Conservation (phyloP, 805 yeast genomes). For the Candida morakotiae region DNA sequence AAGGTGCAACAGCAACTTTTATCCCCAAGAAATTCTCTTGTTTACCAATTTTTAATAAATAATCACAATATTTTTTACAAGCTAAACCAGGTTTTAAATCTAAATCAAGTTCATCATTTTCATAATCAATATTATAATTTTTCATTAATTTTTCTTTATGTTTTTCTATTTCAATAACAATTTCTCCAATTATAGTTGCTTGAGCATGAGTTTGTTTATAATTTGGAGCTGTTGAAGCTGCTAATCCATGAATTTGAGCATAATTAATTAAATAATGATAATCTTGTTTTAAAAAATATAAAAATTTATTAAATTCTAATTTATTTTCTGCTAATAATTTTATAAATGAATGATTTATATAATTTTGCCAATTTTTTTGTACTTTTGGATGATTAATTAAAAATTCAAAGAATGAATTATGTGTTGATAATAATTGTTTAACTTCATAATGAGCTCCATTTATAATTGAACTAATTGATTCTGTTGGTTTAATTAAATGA, state of each 20-base stretch:
- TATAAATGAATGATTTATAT: conserved; percentile 62
- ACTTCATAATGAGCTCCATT: conserved; percentile 5
- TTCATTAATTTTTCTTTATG: conserved; percentile 49
- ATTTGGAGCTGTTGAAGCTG: conserved; percentile 59
- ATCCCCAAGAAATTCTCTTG: conserved; percentile 59
- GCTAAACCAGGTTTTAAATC: conserved; percentile 51
- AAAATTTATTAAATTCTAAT: conserved; percentile 47
- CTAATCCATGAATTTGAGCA: conserved; percentile 59
- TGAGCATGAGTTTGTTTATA: conserved; percentile 48
- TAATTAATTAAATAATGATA: conserved; percentile 67
- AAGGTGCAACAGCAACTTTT: conserved; percentile 68
- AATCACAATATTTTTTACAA: conserved; percentile 58
- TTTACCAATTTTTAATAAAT: conserved; percentile 49
- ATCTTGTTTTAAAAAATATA: conserved; percentile 59
- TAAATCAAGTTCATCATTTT: conserved; percentile 35
- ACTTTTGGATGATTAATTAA: conserved; percentile 55
- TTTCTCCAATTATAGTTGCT: conserved; percentile 45
- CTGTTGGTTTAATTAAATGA: conserved; percentile 45
- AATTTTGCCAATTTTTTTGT: conserved; percentile 51
- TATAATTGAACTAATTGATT: conserved; percentile 7
- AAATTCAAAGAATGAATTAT: conserved; percentile 26
- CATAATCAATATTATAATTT: conserved; percentile 37
- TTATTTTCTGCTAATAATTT: conserved; percentile 47
- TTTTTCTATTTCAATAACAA: conserved; percentile 51
- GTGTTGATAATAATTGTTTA: not conserved